A percentile compares a stretch with the other conserved stretches of the same genome.
Evolutionary conservation across 1,284 basidiomycete genomes (phyloP).

Genomic region (Pseudozyma sp.): DNA sequence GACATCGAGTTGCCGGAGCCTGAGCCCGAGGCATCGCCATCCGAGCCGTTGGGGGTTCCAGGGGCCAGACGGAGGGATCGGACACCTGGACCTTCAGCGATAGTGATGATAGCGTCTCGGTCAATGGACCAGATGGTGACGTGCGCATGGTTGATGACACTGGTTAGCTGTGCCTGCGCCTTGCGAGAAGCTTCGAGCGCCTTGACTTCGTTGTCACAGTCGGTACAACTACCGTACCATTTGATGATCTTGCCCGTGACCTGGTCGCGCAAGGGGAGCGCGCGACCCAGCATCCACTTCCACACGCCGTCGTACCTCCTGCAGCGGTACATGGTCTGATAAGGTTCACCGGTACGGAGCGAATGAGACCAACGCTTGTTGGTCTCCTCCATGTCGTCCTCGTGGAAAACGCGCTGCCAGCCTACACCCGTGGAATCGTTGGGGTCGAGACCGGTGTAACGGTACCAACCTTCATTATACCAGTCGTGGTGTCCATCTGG

Average conservation of each 20-base stretch:
- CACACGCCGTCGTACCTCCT: conserved; percentile 60
- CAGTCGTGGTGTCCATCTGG: conserved; percentile 65
- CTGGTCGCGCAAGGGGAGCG: conserved; percentile 60
- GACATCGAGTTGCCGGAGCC: conserved; percentile 44
- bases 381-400: conserved; percentile 67
- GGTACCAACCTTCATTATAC: conserved; percentile 65
- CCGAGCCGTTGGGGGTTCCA: conserved; percentile 56
- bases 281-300: conserved; percentile 67
- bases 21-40: conserved; percentile 42
- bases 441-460: conserved; percentile 65
- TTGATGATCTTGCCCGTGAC: conserved; percentile 61
- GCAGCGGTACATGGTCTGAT: conserved; percentile 68
- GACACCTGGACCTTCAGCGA: conserved; percentile 64
- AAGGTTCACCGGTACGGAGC: conserved; percentile 68
- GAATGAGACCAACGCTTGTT: conserved; percentile 65
- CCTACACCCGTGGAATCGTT: conserved; percentile 62
- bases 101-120: conserved; percentile 55
- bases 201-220: conserved; percentile 64
- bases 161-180: conserved; percentile 59
- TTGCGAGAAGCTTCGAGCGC: conserved; percentile 60
- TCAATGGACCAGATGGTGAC: conserved; percentile 66
- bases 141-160: conserved; percentile 64
- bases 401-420: conserved; percentile 68
- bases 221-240: conserved; percentile 68
- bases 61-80: conserved; percentile 60